These are phyloP conservation scores for Fusarium stilboides DNA, from an alignment of 2,329 filamentous ascomycete species.

Conservation along the genomic window DNA sequence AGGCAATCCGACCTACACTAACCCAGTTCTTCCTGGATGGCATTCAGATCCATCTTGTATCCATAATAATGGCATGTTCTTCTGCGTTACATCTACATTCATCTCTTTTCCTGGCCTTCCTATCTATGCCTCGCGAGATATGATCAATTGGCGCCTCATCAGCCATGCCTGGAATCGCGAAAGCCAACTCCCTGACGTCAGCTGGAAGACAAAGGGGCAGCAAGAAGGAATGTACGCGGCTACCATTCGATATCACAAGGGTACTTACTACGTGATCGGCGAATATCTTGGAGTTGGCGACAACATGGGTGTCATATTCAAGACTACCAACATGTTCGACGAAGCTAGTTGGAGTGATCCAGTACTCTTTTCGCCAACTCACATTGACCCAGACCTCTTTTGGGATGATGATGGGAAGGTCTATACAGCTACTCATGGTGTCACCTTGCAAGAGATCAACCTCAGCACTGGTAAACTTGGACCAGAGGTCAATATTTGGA, in stretches of 20 bases:
- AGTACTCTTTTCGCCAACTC: slow-evolving; percentile 41
- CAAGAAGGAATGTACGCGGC: slow-evolving; percentile 64
- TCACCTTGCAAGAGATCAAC: slow-evolving; percentile 45
- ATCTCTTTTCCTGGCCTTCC: slow-evolving; percentile 67
- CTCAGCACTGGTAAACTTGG: slow-evolving; percentile 18
- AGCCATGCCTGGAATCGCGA: slow-evolving; percentile 60
- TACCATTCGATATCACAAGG: slow-evolving; percentile 60
- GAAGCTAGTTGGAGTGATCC: slow-evolving; percentile 49
- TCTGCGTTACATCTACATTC: slow-evolving; percentile 68
- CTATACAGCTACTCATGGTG: slow-evolving; percentile 61
- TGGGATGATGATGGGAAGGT: slow-evolving; percentile 70
- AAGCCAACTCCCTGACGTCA: slow-evolving; percentile 58
- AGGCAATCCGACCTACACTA: slow-evolving; percentile 42
- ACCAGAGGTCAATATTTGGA: slow-evolving; percentile 61
- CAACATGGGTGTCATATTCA: slow-evolving; percentile 34
- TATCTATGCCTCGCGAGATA: slow-evolving; percentile 67
- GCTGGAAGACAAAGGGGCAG: slow-evolving; percentile 51
- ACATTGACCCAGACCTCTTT: slow-evolving; percentile 63
- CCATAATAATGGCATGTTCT: slow-evolving; percentile 64
- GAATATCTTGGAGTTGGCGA: slow-evolving; percentile 29
- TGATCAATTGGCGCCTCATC: slow-evolving; percentile 64
- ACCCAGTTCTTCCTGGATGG: slow-evolving; percentile 66
- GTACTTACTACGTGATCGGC: slow-evolving; percentile 59
- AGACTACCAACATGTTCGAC: slow-evolving; percentile 39
- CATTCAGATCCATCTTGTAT: slow-evolving; percentile 65